Conservation (phyloP, 805 yeast species). For the Diddensiella transvaalensis region DNA sequence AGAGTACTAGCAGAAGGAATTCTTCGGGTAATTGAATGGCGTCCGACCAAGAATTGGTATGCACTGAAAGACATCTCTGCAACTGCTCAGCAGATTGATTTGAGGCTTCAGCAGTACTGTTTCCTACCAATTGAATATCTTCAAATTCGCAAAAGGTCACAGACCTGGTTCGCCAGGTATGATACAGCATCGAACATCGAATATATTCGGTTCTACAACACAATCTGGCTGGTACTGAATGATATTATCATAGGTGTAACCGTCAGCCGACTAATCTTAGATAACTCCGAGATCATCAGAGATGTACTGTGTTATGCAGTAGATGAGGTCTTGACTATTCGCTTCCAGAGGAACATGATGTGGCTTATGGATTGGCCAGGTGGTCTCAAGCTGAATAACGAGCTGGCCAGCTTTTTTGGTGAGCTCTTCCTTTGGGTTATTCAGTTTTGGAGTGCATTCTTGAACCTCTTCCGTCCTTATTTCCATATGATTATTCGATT, state of each 20-base stretch:
- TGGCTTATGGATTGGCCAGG: conserved; percentile 91
- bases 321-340: conserved; percentile 41
- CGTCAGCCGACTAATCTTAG: conserved; percentile 46
- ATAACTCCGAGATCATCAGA: conserved; percentile 33
- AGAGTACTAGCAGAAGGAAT: conserved; percentile 32
- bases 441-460: conserved; percentile 50
- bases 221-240: conserved; percentile 81
- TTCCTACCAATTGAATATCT: conserved; percentile 77
- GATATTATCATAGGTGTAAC: conserved; percentile 75
- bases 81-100: conserved; percentile 72
- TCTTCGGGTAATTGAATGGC: conserved; percentile 31
- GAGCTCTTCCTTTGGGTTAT: conserved; percentile 84
- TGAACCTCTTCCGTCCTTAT: conserved; percentile 30
- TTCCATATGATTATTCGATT: conserved; percentile 33
- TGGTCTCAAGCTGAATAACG: conserved; percentile 87
- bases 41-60: conserved; percentile 15
- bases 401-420: conserved; percentile 79
- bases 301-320: conserved; percentile 33
- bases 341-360: conserved; percentile 47
- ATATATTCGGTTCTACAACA: conserved; percentile 70
- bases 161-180: conserved; percentile 36
- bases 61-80: conserved; percentile 46
- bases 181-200: conserved; percentile 41
- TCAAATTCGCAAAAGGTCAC: conserved; percentile 44
- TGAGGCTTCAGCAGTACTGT: conserved; percentile 70